A percentile compares a stretch with the other conserved stretches of the same genome.
phyloP scores from a whole-genome alignment of 108 stramenopile species.

The Tribonema minus region DNA sequence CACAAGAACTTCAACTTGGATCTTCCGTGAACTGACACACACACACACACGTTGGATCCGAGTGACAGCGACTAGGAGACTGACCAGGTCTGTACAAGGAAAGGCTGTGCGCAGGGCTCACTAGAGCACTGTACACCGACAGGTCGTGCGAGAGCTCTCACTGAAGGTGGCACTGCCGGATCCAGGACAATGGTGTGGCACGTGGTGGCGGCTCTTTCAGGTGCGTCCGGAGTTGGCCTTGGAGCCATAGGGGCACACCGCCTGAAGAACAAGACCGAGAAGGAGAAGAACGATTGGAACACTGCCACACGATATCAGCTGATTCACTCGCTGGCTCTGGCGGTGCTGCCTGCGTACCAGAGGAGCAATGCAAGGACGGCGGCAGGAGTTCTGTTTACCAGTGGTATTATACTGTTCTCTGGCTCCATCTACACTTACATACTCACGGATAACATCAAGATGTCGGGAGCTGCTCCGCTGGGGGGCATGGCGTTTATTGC shows the following conservation, averaged over 20 bases:
- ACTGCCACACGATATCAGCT: slow-evolving; percentile 26
- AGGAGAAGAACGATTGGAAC: slow-evolving; percentile 11
- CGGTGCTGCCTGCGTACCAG: slow-evolving; percentile 14
- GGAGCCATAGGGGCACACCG: slow-evolving; percentile 26
- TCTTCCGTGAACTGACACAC: no score
- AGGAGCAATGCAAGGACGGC: slow-evolving; percentile 12
- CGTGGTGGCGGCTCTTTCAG: no score
- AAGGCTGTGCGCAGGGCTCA: no score
- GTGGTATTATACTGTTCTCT: slow-evolving; percentile 20
- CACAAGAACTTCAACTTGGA: no score
- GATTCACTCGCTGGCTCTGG: slow-evolving; percentile 10
- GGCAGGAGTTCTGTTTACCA: slow-evolving; percentile 3
- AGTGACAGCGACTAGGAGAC: no score
- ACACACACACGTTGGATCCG: no score
- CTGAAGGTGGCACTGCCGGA: no score
- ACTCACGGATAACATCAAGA: slow-evolving; percentile 4
- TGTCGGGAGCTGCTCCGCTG: not conserved
- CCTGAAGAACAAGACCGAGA: slow-evolving; percentile 4
- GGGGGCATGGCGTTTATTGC: slow-evolving; percentile 19
- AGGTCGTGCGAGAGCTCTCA: no score
- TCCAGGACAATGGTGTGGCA: no score
- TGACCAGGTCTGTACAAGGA: no score
- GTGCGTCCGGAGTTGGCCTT: no score
- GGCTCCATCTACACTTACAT: slow-evolving; percentile 18
- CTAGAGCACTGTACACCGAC: no score